phyloP scores from a whole-genome alignment of 2,329 filamentous ascomycete genomes.

The Colletotrichum shisoi region DNA sequence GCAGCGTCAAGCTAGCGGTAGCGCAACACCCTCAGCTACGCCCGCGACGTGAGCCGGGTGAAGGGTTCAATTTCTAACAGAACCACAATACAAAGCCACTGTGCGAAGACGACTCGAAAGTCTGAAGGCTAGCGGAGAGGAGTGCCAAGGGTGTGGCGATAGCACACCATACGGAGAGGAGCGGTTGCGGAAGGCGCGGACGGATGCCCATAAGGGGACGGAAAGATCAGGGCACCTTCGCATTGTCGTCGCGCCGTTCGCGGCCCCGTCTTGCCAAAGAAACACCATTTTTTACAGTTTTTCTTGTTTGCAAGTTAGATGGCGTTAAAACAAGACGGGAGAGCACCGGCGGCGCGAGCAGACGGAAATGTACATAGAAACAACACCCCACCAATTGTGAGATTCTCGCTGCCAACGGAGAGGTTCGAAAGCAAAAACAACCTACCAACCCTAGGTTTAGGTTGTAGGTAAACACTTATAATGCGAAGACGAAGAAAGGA shows the following conservation, averaged over 20 bases:
- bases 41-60: conserved; percentile 10
- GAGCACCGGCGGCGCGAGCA: conserved; percentile 29
- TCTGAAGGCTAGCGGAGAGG: not conserved
- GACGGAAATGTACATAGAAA: conserved; percentile 34
- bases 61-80: not conserved
- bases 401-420: conserved; percentile 25
- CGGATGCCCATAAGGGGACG: not conserved
- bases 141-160: not conserved
- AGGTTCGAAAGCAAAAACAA: conserved; percentile 6
- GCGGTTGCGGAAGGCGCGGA: conserved; percentile 22
- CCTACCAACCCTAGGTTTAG: conserved; percentile 17
- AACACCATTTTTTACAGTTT: not conserved
- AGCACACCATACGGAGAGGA: not conserved
- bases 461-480: conserved; percentile 39
- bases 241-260: conserved; percentile 34
- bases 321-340: not conserved
- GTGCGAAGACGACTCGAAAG: not conserved
- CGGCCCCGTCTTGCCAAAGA: conserved; percentile 7
- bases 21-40: conserved; percentile 50
- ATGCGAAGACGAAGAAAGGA: conserved; percentile 31
- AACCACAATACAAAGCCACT: not conserved
- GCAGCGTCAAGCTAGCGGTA: conserved; percentile 51
- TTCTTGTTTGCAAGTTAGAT: not conserved
- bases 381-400: conserved; percentile 14
- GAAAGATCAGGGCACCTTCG: conserved; percentile 5